Conservation (phyloP, 139 green algal genomes). For the Edaphochlamys debaryana region DNA sequence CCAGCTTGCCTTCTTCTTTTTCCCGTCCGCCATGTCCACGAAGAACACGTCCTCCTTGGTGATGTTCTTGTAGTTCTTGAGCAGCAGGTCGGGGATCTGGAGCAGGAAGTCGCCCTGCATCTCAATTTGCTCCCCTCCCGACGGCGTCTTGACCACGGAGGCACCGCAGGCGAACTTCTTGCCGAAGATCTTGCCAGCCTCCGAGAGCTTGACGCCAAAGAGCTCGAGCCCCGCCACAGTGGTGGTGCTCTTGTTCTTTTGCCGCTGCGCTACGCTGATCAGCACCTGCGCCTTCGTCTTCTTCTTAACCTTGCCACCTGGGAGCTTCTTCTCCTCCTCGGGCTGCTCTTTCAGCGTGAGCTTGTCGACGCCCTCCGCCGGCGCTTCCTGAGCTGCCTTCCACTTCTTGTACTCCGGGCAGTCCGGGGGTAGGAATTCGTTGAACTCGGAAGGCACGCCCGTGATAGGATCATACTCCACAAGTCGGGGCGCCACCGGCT, state of each 20-base stretch:
- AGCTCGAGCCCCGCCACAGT: slow-evolving; percentile 89
- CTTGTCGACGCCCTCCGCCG: slow-evolving; percentile 60
- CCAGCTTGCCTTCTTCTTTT: slow-evolving; percentile 64
- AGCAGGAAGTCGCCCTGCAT: slow-evolving; percentile 88
- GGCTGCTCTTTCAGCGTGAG: slow-evolving; percentile 72
- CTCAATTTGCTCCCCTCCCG: slow-evolving; percentile 94
- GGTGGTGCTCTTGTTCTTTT: slow-evolving; percentile 96
- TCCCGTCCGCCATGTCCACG: slow-evolving; percentile 65
- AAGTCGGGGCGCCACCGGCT: slow-evolving; percentile 49
- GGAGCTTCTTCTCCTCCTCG: slow-evolving; percentile 76
- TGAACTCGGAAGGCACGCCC: slow-evolving; percentile 84
- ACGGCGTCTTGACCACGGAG: slow-evolving; percentile 89
- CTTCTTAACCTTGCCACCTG: slow-evolving; percentile 81
- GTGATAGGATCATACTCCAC: slow-evolving; percentile 89
- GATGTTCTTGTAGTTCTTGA: slow-evolving; percentile 85
- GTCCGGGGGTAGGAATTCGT: slow-evolving; percentile 86
- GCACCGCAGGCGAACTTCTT: slow-evolving; percentile 99
- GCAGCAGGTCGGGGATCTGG: slow-evolving; percentile 74
- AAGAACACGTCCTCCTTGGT: slow-evolving; percentile 75
- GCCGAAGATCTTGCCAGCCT: slow-evolving; percentile 95
- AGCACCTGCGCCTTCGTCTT: slow-evolving; percentile 81
- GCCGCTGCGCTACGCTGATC: slow-evolving; percentile 80
- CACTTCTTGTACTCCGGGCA: slow-evolving; percentile 88
- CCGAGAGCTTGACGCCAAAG: slow-evolving; percentile 92
- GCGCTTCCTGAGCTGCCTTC: slow-evolving; percentile 75